A percentile compares a stretch with the other conserved stretches of the same genome.
Evolutionary conservation across 2,329 filamentous ascomycete genomes (phyloP).

Genomic region (Cercospora sp.): DNA sequence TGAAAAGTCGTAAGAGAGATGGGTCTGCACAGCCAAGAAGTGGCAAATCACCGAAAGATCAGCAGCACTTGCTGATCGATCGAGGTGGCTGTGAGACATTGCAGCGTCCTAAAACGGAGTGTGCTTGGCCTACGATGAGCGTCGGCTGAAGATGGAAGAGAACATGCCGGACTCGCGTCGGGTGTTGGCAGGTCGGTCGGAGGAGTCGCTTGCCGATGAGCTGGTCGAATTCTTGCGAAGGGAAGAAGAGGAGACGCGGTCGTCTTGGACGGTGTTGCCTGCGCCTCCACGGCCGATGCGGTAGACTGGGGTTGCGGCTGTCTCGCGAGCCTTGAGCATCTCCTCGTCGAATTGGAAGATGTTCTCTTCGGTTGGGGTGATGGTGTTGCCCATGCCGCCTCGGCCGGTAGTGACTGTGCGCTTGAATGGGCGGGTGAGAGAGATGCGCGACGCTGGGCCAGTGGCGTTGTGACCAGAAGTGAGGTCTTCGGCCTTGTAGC

Average conservation of each 20-base stretch:
- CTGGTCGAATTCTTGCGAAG: slow-evolving; percentile 17
- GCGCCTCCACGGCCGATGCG: slow-evolving; percentile 64
- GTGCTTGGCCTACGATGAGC: slow-evolving; percentile 22
- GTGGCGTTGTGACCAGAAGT: slow-evolving; percentile 50
- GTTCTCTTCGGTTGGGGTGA: slow-evolving; percentile 54
- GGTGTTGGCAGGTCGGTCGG: slow-evolving; percentile 33
- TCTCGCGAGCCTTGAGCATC: slow-evolving; percentile 56
- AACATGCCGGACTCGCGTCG: slow-evolving; percentile 19
- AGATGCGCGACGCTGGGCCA: slow-evolving; percentile 52
- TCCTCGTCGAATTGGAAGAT: slow-evolving; percentile 72
- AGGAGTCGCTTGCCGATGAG: slow-evolving; percentile 25
- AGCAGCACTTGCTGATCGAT: background rate
- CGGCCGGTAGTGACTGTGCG: slow-evolving; percentile 59
- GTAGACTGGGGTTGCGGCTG: slow-evolving; percentile 57
- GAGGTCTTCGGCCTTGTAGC: slow-evolving; percentile 56
- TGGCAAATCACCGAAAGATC: background rate
- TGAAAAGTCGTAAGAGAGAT: slow-evolving; percentile 13
- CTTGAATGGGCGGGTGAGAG: slow-evolving; percentile 49
- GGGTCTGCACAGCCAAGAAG: background rate
- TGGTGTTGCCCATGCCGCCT: slow-evolving; percentile 61
- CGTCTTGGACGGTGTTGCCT: slow-evolving; percentile 53
- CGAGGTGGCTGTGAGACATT: slow-evolving; percentile 5
- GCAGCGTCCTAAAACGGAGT: background rate
- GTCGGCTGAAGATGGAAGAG: slow-evolving; percentile 29
- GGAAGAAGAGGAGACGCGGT: slow-evolving; percentile 20